These are phyloP conservation scores for Pseudogymnoascus sp. DNA, from an alignment of 2,329 filamentous ascomycete genomes.

Conservation along the genomic window DNA sequence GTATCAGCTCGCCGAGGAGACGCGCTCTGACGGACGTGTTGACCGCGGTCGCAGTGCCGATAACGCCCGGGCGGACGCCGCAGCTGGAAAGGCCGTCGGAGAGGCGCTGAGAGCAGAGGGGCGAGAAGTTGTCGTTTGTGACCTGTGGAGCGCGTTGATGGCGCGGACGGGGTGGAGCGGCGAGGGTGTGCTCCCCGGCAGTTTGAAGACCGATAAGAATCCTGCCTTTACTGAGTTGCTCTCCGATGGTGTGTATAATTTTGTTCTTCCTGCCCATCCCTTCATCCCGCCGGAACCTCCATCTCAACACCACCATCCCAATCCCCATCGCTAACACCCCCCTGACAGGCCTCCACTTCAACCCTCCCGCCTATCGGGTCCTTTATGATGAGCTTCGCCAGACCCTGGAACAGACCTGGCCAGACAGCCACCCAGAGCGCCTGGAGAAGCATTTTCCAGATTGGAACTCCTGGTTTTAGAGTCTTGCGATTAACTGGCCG, in stretches of 20 bases:
- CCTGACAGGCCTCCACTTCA: constrained; percentile 54
- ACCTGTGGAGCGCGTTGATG: constrained; percentile 78
- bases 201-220: background rate
- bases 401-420: constrained; percentile 43
- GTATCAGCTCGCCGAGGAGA: constrained; percentile 49
- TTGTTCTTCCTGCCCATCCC: background rate
- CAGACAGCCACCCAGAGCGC: constrained; percentile 18
- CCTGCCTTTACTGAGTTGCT: background rate
- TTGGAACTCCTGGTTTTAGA: constrained; percentile 6
- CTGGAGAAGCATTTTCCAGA: constrained; percentile 11
- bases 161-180: constrained; percentile 49
- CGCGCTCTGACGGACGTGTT: constrained; percentile 41
- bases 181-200: constrained; percentile 41
- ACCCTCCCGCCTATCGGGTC: constrained; percentile 45
- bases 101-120: constrained; percentile 34
- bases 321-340: constrained; percentile 40
- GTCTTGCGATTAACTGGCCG: constrained; percentile 1
- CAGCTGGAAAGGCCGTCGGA: constrained; percentile 59
- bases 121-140: constrained; percentile 54
- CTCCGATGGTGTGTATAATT: constrained; percentile 23
- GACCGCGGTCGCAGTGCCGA: constrained; percentile 39
- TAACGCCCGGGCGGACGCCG: constrained; percentile 46
- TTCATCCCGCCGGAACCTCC: constrained; percentile 45
- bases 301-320: constrained; percentile 34
- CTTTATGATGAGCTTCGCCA: constrained; percentile 43